Evolutionary conservation across 163 green algal species (phyloP), one percentile per base, ranked within the genome.

Genomic region (Prototheca cutis): DNA sequence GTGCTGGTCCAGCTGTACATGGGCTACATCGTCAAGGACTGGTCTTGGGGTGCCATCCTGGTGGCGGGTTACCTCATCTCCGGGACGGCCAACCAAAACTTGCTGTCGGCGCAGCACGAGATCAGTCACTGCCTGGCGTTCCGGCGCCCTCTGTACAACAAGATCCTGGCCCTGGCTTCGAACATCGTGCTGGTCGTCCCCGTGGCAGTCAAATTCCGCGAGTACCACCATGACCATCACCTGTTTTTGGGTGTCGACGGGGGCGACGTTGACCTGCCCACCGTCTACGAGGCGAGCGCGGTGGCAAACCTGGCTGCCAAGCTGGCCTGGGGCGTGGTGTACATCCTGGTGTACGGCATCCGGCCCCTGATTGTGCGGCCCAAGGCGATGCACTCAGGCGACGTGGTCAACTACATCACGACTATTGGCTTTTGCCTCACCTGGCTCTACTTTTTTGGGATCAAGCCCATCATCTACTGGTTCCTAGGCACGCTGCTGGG

Each of bases 141-240:
- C 68, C 48, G 56, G 6, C 72, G 57, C 31, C 80, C 75, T 1
- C 19, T 64, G 4, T 73, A 75, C 66, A 88, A 87, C 71, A 68
- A 71, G 13, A 48, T 80, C n/a, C 65, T 90, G 15, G 69, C 59
- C 15, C 18, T 85, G 7, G 47, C 78, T 15, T 72, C 63, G 62
- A 90, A 90, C 68, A 62, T 76, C 45, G 71, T 76, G 13, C 67
- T 87, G 47, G 74, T 79, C 10, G 69, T 88, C 13, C 83, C 83
- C 0, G 76, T 85, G 40, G 72, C 75, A 7, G 76, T 76, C 40
- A 75, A 75, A 36, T 90, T 90, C 58, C 52, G 77, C 25, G 78
- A 84, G 54, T 90, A 90, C 62, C 83, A 90, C 66, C 71, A 86
- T 67, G 79, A 87, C 63, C 83, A 90, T 68, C 83, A 90, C 70